Base-by-base conservation (phyloP, 495 filamentous ascomycete genomes). In the Pseudoneurospora amorphoporcata region DNA sequence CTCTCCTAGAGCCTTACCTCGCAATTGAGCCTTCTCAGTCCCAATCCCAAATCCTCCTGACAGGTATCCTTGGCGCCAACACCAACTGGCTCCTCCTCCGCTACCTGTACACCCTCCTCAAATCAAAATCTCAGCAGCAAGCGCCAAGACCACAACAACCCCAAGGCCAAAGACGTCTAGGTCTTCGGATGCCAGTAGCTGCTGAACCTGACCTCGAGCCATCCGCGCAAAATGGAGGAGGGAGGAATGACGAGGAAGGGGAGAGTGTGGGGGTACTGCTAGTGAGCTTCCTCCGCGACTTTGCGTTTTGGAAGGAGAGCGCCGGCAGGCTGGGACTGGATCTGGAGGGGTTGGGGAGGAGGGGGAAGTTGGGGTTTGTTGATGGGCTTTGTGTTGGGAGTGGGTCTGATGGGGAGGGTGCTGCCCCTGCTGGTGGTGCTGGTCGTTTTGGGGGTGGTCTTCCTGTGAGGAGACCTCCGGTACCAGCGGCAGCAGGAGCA, bases 271-370 rank as follows among this genome's bases (percentile, higher is more conserved):
- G 84, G n/a, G 89, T 98, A 4, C 82, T 97, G 17, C 82, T 97
- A 0, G 88, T 94, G 73, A 94, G 91, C 82, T 86, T 97, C 90
- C 80, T 96, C 81, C 87, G 92, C 70, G 90, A 94, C 75, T 86
- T 82, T 73, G 82, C 86, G 37, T 96, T 96, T 78, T 97, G 94
- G 94, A 89, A 81, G 68, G 84, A 89, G 4, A 85, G 86, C 58
- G 86, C 85, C 37, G 86, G 86, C 71, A 87, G 87, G 79, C 77
- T 93, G 74, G 92, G 92, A 9, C 74, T 94, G 70, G 93, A 97
- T 80, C 83, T 95, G 69, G 86, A 88, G 10, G 87, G 85, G 10
- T 79, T 90, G 17, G 82, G 80, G 73, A 80, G 83, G 65, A 87
- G 86, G 73, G 86, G 86, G 23, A 83, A 84, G 70, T 90, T 94